Base-by-base conservation (phyloP, 2,329 filamentous ascomycete species). In the Beauveria varroae region DNA sequence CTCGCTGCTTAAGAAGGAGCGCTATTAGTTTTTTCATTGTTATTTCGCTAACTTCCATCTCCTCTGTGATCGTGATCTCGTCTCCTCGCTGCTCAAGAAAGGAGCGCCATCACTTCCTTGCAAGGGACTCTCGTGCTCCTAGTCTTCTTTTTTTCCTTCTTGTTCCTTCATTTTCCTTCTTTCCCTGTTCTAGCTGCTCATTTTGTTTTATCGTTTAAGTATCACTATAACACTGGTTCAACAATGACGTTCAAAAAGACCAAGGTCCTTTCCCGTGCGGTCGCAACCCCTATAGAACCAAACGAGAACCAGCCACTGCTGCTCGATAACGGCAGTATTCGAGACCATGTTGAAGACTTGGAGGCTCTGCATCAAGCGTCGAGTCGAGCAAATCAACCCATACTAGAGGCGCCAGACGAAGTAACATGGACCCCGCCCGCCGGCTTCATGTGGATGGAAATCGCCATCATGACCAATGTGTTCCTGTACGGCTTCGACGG, bases 401-500 rank as follows among this genome's bases (percentile, higher is more conserved):
- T 41, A 6, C 43, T 59, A 18, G 46, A 56, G 22, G 60, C 52
- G n/a, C 55, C 62, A 14, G 65, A 67, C 41, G 65, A 65, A 3
- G 68, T 68, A 5, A 49, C 58, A 1, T 84, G 81, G 81, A 75
- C 69, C n/a, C 74, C 79, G 1, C 80, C 80, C 0, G 67, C 68
- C 2, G 80, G 80, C n/a, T 85, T 86, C 64, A 16, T 78, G 43
- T 82, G 79, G 79, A 84, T 86, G 55, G 77, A 86, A 71, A 69
- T 83, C 8, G 82, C 84, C 34, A 85, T 87, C 66, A 85, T 86
- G 75, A 78, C 80, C 49, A 87, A 87, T 63, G 84, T 87, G 7
- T 87, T 88, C 62, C 77, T 88, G 9, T 82, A 81, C 28, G 84
- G 83, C 2, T 90, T 91, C 66, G 88, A 91, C 70, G 83, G 85